Evolutionary conservation across 139 green algal species (phyloP).

Genomic region (Picochlorum sp.): DNA sequence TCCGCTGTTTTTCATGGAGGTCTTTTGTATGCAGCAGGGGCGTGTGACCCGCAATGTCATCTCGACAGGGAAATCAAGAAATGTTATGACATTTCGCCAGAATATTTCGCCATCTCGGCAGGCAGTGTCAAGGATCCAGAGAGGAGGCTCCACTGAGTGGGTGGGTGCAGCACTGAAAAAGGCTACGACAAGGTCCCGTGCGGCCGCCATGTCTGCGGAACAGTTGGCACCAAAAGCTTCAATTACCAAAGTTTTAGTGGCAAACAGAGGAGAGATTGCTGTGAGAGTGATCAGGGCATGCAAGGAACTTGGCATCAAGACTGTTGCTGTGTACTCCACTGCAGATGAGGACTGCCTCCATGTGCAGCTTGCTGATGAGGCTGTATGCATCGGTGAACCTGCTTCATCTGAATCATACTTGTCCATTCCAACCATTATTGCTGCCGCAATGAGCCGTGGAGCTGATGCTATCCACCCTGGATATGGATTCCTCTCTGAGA

Average conservation of each 20-base stretch:
- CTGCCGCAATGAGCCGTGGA: constrained; percentile 73
- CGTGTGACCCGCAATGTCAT: too few species aligned
- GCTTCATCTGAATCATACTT: constrained; percentile 83
- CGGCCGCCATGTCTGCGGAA: not conserved
- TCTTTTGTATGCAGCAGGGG: too few species aligned
- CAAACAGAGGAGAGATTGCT: constrained; percentile 89
- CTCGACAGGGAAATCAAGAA: too few species aligned
- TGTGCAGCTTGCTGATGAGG: constrained; percentile 85
- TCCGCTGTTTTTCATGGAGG: too few species aligned
- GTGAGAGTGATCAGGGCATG: constrained; percentile 87
- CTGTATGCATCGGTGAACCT: constrained; percentile 86
- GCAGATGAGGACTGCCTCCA: constrained; percentile 82
- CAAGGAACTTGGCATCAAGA: constrained; percentile 85
- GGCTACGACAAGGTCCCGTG: not conserved
- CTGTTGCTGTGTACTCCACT: constrained; percentile 83
- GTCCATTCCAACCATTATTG: constrained; percentile 87
- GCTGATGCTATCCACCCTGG: constrained; percentile 89
- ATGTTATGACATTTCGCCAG: too few species aligned
- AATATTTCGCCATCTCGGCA: too few species aligned
- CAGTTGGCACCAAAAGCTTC: not conserved
- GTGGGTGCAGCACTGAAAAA: not conserved
- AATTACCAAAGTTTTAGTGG: constrained; percentile 73
- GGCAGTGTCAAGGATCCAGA: too few species aligned
- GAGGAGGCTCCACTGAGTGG: too few species aligned
- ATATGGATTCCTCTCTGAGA: constrained; percentile 96